phyloP scores from a whole-genome alignment of 1,284 basidiomycete species.

The Bothia castanella region DNA sequence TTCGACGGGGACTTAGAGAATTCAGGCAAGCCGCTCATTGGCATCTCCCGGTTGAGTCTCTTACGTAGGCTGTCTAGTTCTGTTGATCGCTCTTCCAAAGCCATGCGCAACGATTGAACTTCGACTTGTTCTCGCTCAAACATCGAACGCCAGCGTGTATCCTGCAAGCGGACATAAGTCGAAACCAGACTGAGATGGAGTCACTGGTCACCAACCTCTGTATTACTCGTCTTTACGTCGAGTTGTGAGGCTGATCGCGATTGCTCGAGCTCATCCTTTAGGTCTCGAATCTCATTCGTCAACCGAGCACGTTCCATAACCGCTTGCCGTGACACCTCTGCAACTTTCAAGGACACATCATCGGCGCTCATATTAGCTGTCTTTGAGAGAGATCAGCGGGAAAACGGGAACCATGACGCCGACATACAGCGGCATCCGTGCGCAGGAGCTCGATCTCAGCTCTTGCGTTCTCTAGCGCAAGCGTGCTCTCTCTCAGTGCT shows the following conservation, averaged over 20 bases:
- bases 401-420: background rate
- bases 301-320: constrained; percentile 44
- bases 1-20: constrained; percentile 40
- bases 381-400: constrained; percentile 18
- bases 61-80: constrained; percentile 59
- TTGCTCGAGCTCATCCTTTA: constrained; percentile 48
- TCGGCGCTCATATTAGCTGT: constrained; percentile 26
- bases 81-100: constrained; percentile 43
- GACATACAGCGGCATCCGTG: constrained; percentile 69
- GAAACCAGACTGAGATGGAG: constrained; percentile 16
- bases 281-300: constrained; percentile 51
- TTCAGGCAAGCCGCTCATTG: constrained; percentile 41
- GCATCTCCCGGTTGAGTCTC: constrained; percentile 52
- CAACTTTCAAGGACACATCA: constrained; percentile 34
- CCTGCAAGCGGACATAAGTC: constrained; percentile 18
- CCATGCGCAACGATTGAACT: constrained; percentile 35
- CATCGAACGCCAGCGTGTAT: constrained; percentile 35
- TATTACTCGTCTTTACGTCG: constrained; percentile 1
- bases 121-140: constrained; percentile 39
- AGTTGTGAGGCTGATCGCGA: constrained; percentile 23
- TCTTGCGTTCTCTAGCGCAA: constrained; percentile 85
- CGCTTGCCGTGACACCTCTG: constrained; percentile 40
- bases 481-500: constrained; percentile 84
- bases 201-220: constrained; percentile 17
- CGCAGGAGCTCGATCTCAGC: constrained; percentile 87